These are phyloP conservation scores for Spinacia oleracea DNA, from an alignment of 179 eudicot genomes.

Conservation along the genomic window DNA sequence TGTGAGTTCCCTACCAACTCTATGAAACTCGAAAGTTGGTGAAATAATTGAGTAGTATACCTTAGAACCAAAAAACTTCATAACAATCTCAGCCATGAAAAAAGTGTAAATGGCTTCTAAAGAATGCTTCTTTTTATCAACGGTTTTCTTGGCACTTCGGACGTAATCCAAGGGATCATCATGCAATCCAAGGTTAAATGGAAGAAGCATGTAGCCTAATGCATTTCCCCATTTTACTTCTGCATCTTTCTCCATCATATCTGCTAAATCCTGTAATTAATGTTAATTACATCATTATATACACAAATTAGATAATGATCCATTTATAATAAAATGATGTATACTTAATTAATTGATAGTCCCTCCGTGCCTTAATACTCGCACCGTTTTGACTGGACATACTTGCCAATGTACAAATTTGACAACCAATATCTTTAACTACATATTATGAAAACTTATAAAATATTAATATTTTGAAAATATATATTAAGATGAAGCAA, in stretches of 20 bases:
- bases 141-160: slow-evolving; percentile 48
- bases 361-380: too few relatives aligned
- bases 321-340: too few relatives aligned
- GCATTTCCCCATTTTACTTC: slow-evolving; percentile 51
- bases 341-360: too few relatives aligned
- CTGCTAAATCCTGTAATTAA: slow-evolving; percentile 44
- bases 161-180: slow-evolving; percentile 53
- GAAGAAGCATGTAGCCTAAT: slow-evolving; percentile 54
- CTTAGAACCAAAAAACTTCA: slow-evolving; percentile 51
- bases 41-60: too few relatives aligned
- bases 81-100: slow-evolving; percentile 26
- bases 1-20: too few relatives aligned
- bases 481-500: too few relatives aligned
- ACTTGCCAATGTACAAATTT: too few relatives aligned
- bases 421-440: too few relatives aligned
- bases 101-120: slow-evolving; percentile 49
- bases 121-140: slow-evolving; percentile 55
- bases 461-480: too few relatives aligned
- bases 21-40: too few relatives aligned
- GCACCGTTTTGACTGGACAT: too few relatives aligned
- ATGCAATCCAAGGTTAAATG: slow-evolving; percentile 37
- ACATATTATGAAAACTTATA: too few relatives aligned
- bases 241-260: slow-evolving; percentile 52
- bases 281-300: neutral
- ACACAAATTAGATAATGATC: neutral